Conservation (phyloP, 1,139 yeast species). For the Chernovozyma sophiae-reginae region DNA sequence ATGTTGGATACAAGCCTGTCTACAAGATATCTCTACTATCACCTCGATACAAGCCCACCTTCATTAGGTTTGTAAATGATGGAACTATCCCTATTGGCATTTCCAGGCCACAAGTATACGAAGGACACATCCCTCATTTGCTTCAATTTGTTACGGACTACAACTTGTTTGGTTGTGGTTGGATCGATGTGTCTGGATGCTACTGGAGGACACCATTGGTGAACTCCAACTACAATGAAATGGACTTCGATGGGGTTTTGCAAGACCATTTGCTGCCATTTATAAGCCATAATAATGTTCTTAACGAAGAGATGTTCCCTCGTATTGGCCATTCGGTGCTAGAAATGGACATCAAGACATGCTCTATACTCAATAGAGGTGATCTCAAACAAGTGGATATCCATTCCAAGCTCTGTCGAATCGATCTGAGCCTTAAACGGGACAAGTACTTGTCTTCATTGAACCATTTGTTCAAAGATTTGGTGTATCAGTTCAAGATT, state of each 20-base stretch:
- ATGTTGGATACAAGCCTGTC: slow-evolving; percentile 57
- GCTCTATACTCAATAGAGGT: slow-evolving; percentile 52
- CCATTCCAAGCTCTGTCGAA: slow-evolving; percentile 26
- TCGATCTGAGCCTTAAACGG: slow-evolving; percentile 25
- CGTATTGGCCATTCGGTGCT: slow-evolving; percentile 60
- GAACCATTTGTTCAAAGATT: slow-evolving; percentile 58
- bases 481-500: slow-evolving; percentile 48
- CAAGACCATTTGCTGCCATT: slow-evolving; percentile 13
- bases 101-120: slow-evolving; percentile 35
- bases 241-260: too few relatives aligned
- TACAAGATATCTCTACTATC: slow-evolving; percentile 66
- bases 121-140: slow-evolving; percentile 73
- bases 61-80: slow-evolving; percentile 57
- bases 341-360: slow-evolving; percentile 67
- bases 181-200: slow-evolving; percentile 45
- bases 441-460: slow-evolving; percentile 53
- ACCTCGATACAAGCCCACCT: slow-evolving; percentile 55
- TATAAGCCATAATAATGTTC: slow-evolving; percentile 23
- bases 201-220: slow-evolving; percentile 41
- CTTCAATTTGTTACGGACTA: slow-evolving; percentile 80
- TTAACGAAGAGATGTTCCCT: slow-evolving; percentile 24
- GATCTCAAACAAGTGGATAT: slow-evolving; percentile 40
- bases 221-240: slow-evolving; percentile 4
- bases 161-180: slow-evolving; percentile 80
- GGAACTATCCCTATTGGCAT: slow-evolving; percentile 30